Evolutionary conservation across 768 basidiomycete species (phyloP).

Genomic region (Boletellus emodensis): DNA sequence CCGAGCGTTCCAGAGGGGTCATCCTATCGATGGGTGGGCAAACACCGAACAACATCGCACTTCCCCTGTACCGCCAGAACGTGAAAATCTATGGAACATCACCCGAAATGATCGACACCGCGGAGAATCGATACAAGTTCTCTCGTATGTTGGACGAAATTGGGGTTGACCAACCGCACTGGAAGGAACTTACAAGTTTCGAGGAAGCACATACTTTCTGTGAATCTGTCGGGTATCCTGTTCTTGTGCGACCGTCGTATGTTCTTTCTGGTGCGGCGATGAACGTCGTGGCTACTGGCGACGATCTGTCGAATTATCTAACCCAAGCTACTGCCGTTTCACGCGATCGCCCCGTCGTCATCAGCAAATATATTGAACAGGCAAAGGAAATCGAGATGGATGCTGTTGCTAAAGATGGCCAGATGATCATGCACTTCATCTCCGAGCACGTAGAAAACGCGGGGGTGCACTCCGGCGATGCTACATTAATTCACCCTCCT

Average conservation of each 20-base stretch:
- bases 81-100: constrained; percentile 99
- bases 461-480: constrained; percentile 98
- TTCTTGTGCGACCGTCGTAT: constrained; percentile 95
- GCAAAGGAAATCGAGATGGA: constrained; percentile 99
- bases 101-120: constrained; percentile 99
- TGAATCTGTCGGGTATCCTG: constrained; percentile 89
- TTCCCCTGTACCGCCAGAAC: constrained; percentile 93
- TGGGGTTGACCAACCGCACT: constrained; percentile 95
- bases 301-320: constrained; percentile 89
- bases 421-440: constrained; percentile 99
- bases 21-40: constrained; percentile 99
- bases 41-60: constrained; percentile 97
- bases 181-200: constrained; percentile 95
- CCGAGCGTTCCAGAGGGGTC: constrained; percentile 83
- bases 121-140: constrained; percentile 99
- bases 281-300: constrained; percentile 95
- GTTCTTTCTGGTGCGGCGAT: constrained; percentile 99
- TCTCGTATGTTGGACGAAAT: constrained; percentile 96
- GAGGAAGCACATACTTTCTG: constrained; percentile 88
- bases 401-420: constrained; percentile 93
- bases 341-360: constrained; percentile 94
- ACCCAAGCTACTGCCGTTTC: constrained; percentile 96
- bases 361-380: constrained; percentile 98
- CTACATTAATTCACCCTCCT: constrained; percentile 95
- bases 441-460: constrained; percentile 99